Evolutionary conservation across 768 basidiomycete genomes (phyloP).

Genomic region (Agaricus blazei): DNA sequence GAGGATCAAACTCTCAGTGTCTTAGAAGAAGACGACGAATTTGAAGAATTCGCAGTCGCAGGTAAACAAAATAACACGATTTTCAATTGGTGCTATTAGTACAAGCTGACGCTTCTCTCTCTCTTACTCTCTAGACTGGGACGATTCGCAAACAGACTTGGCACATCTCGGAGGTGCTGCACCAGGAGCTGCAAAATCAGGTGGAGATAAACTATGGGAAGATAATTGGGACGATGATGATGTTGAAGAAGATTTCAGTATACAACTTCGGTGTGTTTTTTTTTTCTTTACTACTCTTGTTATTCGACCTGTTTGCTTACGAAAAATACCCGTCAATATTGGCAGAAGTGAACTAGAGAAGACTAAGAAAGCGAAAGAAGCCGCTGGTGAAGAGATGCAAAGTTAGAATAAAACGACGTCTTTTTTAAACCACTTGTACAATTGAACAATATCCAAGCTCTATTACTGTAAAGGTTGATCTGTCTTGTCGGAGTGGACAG

Average conservation of each 20-base stretch:
- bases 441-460: neutral
- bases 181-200: slow-evolving; percentile 71
- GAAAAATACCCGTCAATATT: neutral
- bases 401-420: neutral
- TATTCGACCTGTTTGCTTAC: neutral
- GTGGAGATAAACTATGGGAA: slow-evolving; percentile 94
- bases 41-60: slow-evolving; percentile 87
- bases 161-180: slow-evolving; percentile 71
- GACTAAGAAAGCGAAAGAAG: slow-evolving; percentile 37
- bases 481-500: too few relatives aligned
- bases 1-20: slow-evolving; percentile 61
- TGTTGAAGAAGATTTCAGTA: slow-evolving; percentile 95
- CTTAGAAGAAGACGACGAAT: slow-evolving; percentile 97
- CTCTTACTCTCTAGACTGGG: slow-evolving; percentile 60
- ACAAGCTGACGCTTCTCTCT: neutral
- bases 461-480: too few relatives aligned
- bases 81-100: neutral
- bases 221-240: slow-evolving; percentile 99
- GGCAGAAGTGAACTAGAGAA: slow-evolving; percentile 62
- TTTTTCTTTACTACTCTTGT: neutral
- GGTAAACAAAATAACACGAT: slow-evolving; percentile 38
- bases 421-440: neutral
- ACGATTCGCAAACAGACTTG: slow-evolving; percentile 78
- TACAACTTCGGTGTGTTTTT: slow-evolving; percentile 77
- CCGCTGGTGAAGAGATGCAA: slow-evolving; percentile 40